These are phyloP conservation scores for Dionaea muscipula DNA, from an alignment of 179 eudicot species.

Conservation along the genomic window DNA sequence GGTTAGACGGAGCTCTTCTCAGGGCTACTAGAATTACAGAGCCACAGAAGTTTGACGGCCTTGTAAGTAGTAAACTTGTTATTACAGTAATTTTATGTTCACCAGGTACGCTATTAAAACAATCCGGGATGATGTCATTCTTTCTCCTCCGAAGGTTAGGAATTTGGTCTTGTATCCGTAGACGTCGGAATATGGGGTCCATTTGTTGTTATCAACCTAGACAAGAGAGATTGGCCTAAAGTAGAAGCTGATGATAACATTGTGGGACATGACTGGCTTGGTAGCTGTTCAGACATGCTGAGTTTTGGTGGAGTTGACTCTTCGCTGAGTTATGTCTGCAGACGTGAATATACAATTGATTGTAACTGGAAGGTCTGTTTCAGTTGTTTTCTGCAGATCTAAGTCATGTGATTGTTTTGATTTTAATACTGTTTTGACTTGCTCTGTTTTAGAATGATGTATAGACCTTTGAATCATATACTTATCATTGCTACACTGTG, in stretches of 20 bases:
- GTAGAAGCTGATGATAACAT: conserved; percentile 16
- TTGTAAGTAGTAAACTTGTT: conserved; percentile 28
- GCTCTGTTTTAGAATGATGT: too few relatives aligned
- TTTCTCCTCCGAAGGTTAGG: conserved; percentile 26
- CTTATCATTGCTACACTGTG: too few relatives aligned
- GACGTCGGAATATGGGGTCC: conserved; percentile 75
- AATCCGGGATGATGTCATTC: conserved; percentile 1
- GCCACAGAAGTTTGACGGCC: conserved; percentile 49
- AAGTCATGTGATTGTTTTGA: background rate
- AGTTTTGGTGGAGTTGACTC: conserved; percentile 50
- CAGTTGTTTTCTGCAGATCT: background rate
- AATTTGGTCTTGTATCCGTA: conserved; percentile 64
- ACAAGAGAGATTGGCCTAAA: conserved; percentile 15
- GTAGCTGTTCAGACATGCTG: conserved; percentile 43
- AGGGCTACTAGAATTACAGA: conserved; percentile 72
- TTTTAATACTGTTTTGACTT: background rate
- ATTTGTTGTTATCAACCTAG: conserved; percentile 56
- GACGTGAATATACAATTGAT: conserved; percentile 76
- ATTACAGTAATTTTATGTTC: conserved; percentile 1
- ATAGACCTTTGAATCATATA: too few relatives aligned
- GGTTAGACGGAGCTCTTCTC: conserved; percentile 64
- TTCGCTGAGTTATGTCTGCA: conserved; percentile 54
- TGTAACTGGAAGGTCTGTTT: conserved; percentile 86
- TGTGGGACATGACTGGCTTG: conserved; percentile 68
- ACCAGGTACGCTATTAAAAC: background rate